Evolutionary conservation across 768 basidiomycete species (phyloP), one percentile per base, ranked within the genome.

Genomic region (Tylopilus cervinicoccineus): DNA sequence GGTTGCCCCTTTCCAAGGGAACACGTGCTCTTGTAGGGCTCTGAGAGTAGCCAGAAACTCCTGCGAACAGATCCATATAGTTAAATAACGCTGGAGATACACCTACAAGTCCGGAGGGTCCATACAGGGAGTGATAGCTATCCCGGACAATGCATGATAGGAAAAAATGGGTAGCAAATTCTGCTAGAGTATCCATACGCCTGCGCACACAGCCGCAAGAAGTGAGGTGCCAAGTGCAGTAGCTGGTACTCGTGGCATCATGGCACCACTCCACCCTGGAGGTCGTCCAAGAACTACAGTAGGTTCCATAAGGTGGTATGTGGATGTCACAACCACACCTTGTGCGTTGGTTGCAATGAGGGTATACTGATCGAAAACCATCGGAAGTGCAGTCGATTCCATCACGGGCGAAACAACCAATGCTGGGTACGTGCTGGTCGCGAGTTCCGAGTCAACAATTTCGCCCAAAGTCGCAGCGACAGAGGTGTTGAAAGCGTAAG

Each of bases 401-500:
- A 68, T 60, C 6, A 52, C 70, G 52, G 53, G 66, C 50, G 65
- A 57, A 17, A 69, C 77, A 41, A 85, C 65, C 23, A 87, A 69
- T 0, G 88, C 74, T 29, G 65, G 71, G 59, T 91, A 91, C 4
- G 87, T 88, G 63, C 79, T 82, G 1, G 81, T 83, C 16, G 80
- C 88, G 19, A 89, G 79, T 29, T 79, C 86, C 16, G 80, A 74
- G 4, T 68, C 52, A 5, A 81, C 80, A 19, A 84, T 73, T 42
- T 78, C 77, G 7, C 84, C 82, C 2, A 76, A 60, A 14, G 72
- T 50, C 5, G 78, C 79, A 9, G 76, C 55, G 40, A 87, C 66
- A 5, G 88, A 84, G 0, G 85, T 75, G 56, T 89, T 89, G 60
- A 89, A 81, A 7, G 72, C 63, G 62, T 88, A 91, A 0, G 78